phyloP scores from a whole-genome alignment of 208 protist species.

The Trypanosoma platydactyli region DNA sequence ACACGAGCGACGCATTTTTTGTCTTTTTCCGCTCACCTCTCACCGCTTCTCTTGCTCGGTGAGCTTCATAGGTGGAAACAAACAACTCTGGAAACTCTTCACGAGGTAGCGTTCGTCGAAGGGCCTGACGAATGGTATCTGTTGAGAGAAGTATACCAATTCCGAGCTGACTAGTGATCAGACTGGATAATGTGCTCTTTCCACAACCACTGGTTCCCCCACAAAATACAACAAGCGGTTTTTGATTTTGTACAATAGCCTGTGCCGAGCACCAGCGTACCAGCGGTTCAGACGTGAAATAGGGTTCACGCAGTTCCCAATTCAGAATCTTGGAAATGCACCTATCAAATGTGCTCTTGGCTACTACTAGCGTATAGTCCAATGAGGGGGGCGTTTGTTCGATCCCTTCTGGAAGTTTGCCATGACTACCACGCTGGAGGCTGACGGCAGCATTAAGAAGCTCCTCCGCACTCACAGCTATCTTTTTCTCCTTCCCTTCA shows the following conservation, averaged over 20 bases:
- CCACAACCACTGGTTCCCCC: slow-evolving; percentile 92
- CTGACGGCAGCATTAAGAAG: neutral
- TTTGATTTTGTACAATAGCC: slow-evolving; percentile 44
- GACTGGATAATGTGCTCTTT: slow-evolving; percentile 86
- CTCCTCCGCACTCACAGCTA: slow-evolving; percentile 3
- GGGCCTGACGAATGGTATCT: slow-evolving; percentile 88
- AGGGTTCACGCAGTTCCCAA: slow-evolving; percentile 42
- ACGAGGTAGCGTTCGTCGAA: slow-evolving; percentile 43
- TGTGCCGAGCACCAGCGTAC: slow-evolving; percentile 42
- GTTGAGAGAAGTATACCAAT: slow-evolving; percentile 89
- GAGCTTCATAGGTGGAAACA: slow-evolving; percentile 66
- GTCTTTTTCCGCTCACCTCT: neutral
- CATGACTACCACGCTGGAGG: neutral
- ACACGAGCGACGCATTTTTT: neutral
- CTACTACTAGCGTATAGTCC: slow-evolving; percentile 17
- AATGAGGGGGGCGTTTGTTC: neutral
- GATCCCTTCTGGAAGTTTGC: neutral
- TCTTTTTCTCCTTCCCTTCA: neutral
- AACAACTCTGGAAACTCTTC: slow-evolving; percentile 52
- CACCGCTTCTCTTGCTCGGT: slow-evolving; percentile 12
- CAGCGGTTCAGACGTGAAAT: slow-evolving; percentile 40
- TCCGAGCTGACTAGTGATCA: slow-evolving; percentile 80
- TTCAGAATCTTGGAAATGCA: slow-evolving; percentile 24
- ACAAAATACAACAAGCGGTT: slow-evolving; percentile 82
- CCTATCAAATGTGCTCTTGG: slow-evolving; percentile 17